phyloP scores from a whole-genome alignment of 179 eudicot species.

The Sideroxylon spinosum region DNA sequence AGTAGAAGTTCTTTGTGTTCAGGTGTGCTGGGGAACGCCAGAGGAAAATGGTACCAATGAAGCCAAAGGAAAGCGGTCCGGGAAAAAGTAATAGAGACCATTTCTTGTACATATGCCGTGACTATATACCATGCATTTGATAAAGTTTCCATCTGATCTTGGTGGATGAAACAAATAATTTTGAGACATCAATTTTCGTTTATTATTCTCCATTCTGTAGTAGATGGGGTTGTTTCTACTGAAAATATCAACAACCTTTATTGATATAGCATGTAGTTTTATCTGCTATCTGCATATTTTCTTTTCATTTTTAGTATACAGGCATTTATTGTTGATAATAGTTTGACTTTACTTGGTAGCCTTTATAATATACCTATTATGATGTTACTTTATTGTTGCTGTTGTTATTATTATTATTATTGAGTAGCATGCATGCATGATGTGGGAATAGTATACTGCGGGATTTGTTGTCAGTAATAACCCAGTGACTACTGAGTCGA shows the following conservation, averaged over 20 bases:
- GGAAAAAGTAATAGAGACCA: background rate
- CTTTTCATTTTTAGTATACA: no score
- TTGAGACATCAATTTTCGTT: background rate
- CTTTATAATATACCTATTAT: no score
- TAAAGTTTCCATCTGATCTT: background rate
- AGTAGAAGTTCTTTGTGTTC: slow-evolving; percentile 2
- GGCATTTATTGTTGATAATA: no score
- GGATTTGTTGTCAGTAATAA: no score
- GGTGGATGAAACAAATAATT: background rate
- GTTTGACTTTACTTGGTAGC: no score
- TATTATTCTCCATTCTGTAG: background rate
- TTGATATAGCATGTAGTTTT: background rate
- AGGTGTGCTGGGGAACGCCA: background rate
- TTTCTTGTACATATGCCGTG: background rate
- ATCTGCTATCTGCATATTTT: background rate
- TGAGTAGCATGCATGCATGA: no score
- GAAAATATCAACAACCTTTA: background rate
- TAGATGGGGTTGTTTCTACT: background rate
- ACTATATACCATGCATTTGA: background rate
- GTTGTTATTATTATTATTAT: no score
- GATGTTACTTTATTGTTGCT: no score
- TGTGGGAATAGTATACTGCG: no score
- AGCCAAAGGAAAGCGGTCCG: background rate
- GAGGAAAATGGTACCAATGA: background rate
- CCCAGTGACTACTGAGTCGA: no score